Evolutionary conservation across 2,329 filamentous ascomycete genomes (phyloP), one percentile per base, ranked within the genome.

Genomic region (Stromatinia cepivora): DNA sequence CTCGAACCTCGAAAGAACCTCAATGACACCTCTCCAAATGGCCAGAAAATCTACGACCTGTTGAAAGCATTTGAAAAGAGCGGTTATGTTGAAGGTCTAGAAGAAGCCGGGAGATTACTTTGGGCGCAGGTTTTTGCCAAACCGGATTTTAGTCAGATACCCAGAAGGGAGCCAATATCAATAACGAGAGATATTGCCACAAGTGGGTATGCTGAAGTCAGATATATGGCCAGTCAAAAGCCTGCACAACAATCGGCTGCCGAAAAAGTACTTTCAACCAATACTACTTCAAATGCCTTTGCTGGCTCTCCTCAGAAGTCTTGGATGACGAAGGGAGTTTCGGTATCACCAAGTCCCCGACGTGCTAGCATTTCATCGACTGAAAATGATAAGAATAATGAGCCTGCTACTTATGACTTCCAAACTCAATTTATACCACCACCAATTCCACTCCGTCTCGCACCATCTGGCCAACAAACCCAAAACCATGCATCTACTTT

Each of bases 81-180:
- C 28, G 31, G 58, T 11, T 45, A 67, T 39, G 61, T 71, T 15
- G 68, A 57, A 25, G 50, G 63, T 13, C 62, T 72, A 1, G 67
- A 72, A 52, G 70, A 72, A 69, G 70, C 71, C 17, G 70, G 71
- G 3, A 48, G 39, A 17, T 25, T 72, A 4, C 46, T 72, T 3
- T 72, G 70, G 70, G 25, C 31, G n/a, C 67, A 70, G 31, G 45
- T 64, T 20, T 66, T 57, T 17, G 42, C 39, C 1, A 3, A 31
- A 20, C 67, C 50, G 20, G 31, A 46, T 59, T 59, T 50, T 17
- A 64, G 46, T 36, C 61, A 52, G 3, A 25, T 3, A 1, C 61
- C 46, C 7, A 28, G 61, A 2, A 20, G 6, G 31, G 13, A 50
- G 2, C 34, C 31, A 28, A 15, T 10, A 52, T 63, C n/a, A 22